These are phyloP conservation scores for Sarcomyxa edulis DNA, from an alignment of 768 basidiomycete genomes.

Conservation along the genomic window DNA sequence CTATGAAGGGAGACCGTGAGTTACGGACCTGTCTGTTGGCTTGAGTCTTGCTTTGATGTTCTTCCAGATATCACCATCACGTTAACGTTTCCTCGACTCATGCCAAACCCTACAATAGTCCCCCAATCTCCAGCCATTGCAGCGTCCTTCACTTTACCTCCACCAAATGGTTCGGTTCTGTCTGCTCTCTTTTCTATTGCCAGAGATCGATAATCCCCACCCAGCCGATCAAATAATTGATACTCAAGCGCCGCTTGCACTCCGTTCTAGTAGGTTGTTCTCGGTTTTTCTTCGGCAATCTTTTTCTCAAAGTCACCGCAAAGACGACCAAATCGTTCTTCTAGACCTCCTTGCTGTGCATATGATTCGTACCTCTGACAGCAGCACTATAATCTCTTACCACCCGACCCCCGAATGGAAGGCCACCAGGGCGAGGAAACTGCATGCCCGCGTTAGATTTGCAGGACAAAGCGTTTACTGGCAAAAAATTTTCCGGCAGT, in stretches of 20 bases:
- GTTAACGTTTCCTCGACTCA: slow-evolving; percentile 44
- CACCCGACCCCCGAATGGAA: slow-evolving; percentile 29
- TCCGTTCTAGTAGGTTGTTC: slow-evolving; percentile 1
- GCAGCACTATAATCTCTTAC: slow-evolving; percentile 39
- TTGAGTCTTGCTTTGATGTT: neutral
- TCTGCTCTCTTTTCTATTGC: neutral
- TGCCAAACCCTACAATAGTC: slow-evolving; percentile 16
- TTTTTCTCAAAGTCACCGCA: slow-evolving; percentile 3
- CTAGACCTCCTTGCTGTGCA: slow-evolving; percentile 51
- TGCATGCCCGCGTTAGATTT: slow-evolving; percentile 30
- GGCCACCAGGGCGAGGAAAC: slow-evolving; percentile 26
- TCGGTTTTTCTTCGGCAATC: slow-evolving; percentile 5
- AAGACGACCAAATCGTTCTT: slow-evolving; percentile 26
- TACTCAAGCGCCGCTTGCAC: slow-evolving; percentile 3
- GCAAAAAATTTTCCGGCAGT: slow-evolving; percentile 33
- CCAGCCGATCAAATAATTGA: slow-evolving; percentile 1
- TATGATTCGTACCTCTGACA: slow-evolving; percentile 36
- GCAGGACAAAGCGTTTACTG: slow-evolving; percentile 41
- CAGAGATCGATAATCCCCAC: neutral
- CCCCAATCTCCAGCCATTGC: slow-evolving; percentile 12
- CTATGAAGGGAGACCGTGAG: slow-evolving; percentile 35
- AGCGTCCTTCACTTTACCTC: slow-evolving; percentile 2
- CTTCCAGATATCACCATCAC: slow-evolving; percentile 49
- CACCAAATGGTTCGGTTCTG: neutral
- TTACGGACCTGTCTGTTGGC: neutral